These are phyloP conservation scores for Aspergillus sp. DNA, from an alignment of 2,329 filamentous ascomycete genomes.

Conservation along the genomic window DNA sequence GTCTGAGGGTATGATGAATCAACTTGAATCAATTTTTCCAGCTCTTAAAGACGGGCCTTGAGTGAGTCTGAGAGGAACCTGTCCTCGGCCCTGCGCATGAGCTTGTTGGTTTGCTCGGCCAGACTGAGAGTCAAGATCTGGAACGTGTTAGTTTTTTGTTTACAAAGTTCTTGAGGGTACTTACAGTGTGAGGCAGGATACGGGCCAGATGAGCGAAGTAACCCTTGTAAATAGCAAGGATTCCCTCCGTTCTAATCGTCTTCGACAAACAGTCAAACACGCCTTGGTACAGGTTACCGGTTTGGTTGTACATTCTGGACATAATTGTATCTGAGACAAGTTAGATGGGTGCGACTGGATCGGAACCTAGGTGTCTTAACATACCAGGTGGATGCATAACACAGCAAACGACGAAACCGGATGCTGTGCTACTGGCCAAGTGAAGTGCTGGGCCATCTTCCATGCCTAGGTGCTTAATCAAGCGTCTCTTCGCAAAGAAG, in stretches of 20 bases:
- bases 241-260: conserved; percentile 85
- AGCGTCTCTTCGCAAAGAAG: conserved; percentile 89
- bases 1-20: background rate
- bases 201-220: conserved; percentile 92
- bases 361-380: conserved; percentile 23
- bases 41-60: conserved; percentile 47
- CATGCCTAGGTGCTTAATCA: conserved; percentile 82
- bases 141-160: conserved; percentile 20
- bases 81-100: conserved; percentile 76
- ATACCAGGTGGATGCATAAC: conserved; percentile 95
- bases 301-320: conserved; percentile 98
- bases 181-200: conserved; percentile 85
- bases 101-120: conserved; percentile 95
- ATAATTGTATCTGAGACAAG: conserved; percentile 80
- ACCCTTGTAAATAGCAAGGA: conserved; percentile 95
- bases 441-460: conserved; percentile 88
- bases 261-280: conserved; percentile 90
- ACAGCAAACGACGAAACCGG: conserved; percentile 93
- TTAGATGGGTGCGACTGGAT: conserved; percentile 10
- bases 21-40: background rate
- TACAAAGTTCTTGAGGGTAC: conserved; percentile 19
- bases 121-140: conserved; percentile 84
- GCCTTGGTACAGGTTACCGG: conserved; percentile 91
- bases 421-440: conserved; percentile 81
- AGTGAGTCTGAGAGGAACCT: conserved; percentile 50